Conservation (phyloP, 208 protist species). For the Leishmania gerbilli region DNA sequence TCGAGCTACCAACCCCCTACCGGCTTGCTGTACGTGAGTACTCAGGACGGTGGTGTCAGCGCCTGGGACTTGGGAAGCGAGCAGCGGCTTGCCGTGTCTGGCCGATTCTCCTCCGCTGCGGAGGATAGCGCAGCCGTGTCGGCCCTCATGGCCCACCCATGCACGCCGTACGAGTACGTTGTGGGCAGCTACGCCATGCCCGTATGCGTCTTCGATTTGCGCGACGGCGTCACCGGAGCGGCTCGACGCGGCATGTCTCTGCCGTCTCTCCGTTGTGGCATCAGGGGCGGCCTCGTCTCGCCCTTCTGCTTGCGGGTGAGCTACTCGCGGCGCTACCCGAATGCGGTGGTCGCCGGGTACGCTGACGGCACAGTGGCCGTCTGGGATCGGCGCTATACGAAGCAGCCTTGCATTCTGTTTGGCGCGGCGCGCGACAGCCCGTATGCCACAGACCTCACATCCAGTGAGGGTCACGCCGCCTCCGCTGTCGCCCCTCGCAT, state of each 20-base stretch:
- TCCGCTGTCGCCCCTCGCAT: constrained; percentile 3
- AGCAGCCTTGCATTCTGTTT: constrained; percentile 25
- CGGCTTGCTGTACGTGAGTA: constrained; percentile 56
- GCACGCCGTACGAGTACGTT: constrained; percentile 31
- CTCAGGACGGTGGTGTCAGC: constrained; percentile 40
- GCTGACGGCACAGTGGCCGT: constrained; percentile 48
- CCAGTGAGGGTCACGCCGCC: background rate
- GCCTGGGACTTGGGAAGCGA: constrained; percentile 58
- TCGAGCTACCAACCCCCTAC: constrained; percentile 70
- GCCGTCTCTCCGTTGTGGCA: constrained; percentile 9
- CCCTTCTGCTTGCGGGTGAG: constrained; percentile 36
- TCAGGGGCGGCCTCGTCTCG: constrained; percentile 8
- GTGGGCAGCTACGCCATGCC: constrained; percentile 32
- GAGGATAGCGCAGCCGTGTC: constrained; percentile 14
- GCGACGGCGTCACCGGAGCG: constrained; percentile 24
- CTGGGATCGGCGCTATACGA: constrained; percentile 37
- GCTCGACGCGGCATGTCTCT: constrained; percentile 45
- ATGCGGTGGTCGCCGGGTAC: constrained; percentile 65
- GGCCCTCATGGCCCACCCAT: constrained; percentile 41
- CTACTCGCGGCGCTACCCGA: constrained; percentile 70
- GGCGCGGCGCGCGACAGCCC: constrained; percentile 12
- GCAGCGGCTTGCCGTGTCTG: constrained; percentile 32
- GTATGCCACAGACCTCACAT: background rate
- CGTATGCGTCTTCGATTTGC: constrained; percentile 45
- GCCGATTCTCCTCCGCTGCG: constrained; percentile 26